Base-by-base conservation (phyloP, 495 filamentous ascomycete species). In the Penicillium ochrochloron region DNA sequence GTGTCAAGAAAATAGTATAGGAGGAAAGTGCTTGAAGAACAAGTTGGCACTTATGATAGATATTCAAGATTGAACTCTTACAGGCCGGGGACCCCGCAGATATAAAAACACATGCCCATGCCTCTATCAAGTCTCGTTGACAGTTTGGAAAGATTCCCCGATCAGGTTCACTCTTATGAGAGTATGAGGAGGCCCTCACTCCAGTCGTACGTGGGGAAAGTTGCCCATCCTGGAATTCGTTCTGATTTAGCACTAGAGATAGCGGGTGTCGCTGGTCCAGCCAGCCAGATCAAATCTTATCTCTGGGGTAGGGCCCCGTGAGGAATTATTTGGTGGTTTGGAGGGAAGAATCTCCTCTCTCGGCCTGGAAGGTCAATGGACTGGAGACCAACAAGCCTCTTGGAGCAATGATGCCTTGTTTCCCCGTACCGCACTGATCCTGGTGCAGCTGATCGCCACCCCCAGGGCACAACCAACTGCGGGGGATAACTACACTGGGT, bases 81-180 rank as follows among this genome's bases (percentile, higher is more conserved):
- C 6, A 42, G 14, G 37, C 46, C 8, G 33, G 44, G 46, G 33
- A 42, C 39, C 56, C 25, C 56, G 23, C 56, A 44, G 23, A 46
- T 15, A 46, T 44, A 29, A 46, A 58, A 44, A 44, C 7, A 41
- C 39, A 23, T 29, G 25, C 23, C 15, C 27, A 27, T 29, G 56
- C 35, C 39, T 46, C 39, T 37, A 27, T 31, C 12, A n/a, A 33
- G 35, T 31, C 19, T 31, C 1, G 35, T 39, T 25, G 15, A 46
- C 17, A 19, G 37, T 46, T n/a, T 29, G 56, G 39, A 46, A 58
- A 33, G 56, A 46, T 58, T 42, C 35, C 56, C 56, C 56, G 35
- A 44, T 55, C n/a, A 31, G 52, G 25, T 31, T 35, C 8, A 21
- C 34, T 7, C 12, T 5, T 27, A 46, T 58, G 14, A 46, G 14